Base-by-base conservation (phyloP, 2,329 filamentous ascomycete genomes). In the Talaromyces rugulosus region DNA sequence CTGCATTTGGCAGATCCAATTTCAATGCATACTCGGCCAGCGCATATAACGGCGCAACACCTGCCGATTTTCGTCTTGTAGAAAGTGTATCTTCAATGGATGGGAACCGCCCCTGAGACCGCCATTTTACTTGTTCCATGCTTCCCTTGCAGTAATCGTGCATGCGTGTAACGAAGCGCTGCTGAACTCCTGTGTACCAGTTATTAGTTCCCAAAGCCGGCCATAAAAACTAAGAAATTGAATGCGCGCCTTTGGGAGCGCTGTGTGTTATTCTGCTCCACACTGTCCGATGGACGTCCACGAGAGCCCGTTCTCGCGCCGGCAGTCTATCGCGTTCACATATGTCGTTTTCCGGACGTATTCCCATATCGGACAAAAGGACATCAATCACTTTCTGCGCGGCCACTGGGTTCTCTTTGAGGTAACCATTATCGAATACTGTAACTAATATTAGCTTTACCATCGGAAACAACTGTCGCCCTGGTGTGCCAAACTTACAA, bases 371-470 rank as follows among this genome's bases (percentile, higher is more conserved):
- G 3, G 56, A 54, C 9, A 71, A 66, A 44, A 71, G 62, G 18
- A 65, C 60, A 14, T 69, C 66, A n/a, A 68, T 61, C 27, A 74
- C 59, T 5, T 63, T 56, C 9, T 68, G 64, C 1, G 72, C 70
- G 14, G 61, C 61, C 4, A 60, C 55, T 2, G 63, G 63, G 51
- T 73, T 66, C 18, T 67, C 61, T 42, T 65, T 69, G 23, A 73
- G 63, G n/a, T 64, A 62, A 1, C 72, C 72, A 55, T 73, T 72
- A 54, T 74, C 72, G 33, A 73, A 72, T 40, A 65, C 67, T 75
- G 52, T 16, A 54, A 33, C 6, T 4, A n/a, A 30, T 33, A 31
- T 33, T 9, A 58, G 56, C 16, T 58, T 23, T 23, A 23, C 23
- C 23, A 23, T 23, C 23, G 6, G n/a, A 8, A 58, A 11, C 11